A percentile compares a stretch with the other conserved stretches of the same genome.
Evolutionary conservation across 1,139 yeast species (phyloP).

Genomic region (Geotrichum citri-aurantii): DNA sequence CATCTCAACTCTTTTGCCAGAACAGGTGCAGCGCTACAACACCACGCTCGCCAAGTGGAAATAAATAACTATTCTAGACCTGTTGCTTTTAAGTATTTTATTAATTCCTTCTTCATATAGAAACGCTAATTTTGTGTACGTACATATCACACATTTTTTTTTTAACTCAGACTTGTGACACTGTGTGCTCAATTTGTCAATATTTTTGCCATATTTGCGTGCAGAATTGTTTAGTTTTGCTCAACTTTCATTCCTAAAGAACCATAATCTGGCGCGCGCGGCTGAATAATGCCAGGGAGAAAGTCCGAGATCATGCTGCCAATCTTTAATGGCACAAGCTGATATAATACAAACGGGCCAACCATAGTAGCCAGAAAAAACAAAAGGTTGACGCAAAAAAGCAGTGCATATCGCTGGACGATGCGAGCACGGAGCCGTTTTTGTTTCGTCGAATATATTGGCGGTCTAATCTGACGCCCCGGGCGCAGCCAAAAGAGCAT

Average conservation of each 20-base stretch:
- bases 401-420: conserved; percentile 39
- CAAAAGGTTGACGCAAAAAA: conserved; percentile 41
- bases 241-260: conserved; percentile 15
- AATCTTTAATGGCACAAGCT: conserved; percentile 14
- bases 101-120: not conserved
- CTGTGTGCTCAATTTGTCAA: not conserved
- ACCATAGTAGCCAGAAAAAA: conserved; percentile 33
- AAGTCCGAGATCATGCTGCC: conserved; percentile 7
- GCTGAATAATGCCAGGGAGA: conserved; percentile 25
- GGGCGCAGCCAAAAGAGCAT: conserved; percentile 80
- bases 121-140: not conserved
- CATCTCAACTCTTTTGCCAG: not conserved
- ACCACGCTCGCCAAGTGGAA: conserved; percentile 7
- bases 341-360: conserved; percentile 24
- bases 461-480: conserved; percentile 44
- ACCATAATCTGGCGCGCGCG: conserved; percentile 16
- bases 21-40: not conserved
- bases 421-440: conserved; percentile 37
- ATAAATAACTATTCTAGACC: too few relatives aligned
- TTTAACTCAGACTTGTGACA: not conserved
- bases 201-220: not conserved
- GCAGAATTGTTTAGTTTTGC: not conserved
- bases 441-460: conserved; percentile 40
- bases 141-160: not conserved
- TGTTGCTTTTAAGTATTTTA: too few relatives aligned